Evolutionary conservation across 257 asterid species (phyloP), one percentile per base, ranked within the genome.

Genomic region (Anisodus tanguticus): DNA sequence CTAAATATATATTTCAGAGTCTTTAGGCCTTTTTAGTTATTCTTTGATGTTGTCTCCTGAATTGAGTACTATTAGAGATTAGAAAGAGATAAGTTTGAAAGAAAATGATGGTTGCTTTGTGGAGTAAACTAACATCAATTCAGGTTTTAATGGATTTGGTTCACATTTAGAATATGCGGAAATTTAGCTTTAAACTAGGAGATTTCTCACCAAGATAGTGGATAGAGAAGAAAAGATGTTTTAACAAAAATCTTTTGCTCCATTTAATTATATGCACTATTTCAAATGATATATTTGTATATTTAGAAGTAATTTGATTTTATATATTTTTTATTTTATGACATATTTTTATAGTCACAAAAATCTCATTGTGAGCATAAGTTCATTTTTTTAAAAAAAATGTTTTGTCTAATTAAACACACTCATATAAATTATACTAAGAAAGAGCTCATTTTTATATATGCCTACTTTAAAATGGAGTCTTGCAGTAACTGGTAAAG

Each of bases 71-170:
- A 68, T 68, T 31, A 37, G n/a, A 19, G 41, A 70, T 45, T 47
- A 9, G 57, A 43, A 71, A 58, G 58, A 71, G 39, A 74, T 74
- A 74, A 74, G 59, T 47, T 49, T 43, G 37, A 71, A 45, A 71
- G 58, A 71, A 71, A 74, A 74, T 74, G 43, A 74, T 49, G 12
- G 19, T 71, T 71, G 79, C 39, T 45, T 71, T 71, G 17, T 71
- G 79, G 58, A 71, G n/a, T 43, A 47, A 71, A 67, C 7, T 37
- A 6, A 11, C 35, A 72, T 19, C 4, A 45, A 9, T 45, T 71
- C 41, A 71, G 80, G 60, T 37, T 68, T 37, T 68, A 43, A 17
- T 70, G 79, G 81, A 51, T 49, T 76, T 6, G 1, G 63, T 76
- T 76, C 81, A 51, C 45, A 11, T 76, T 62, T 12, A 76, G 8